Evolutionary conservation across 2,329 filamentous ascomycete species (phyloP), one percentile per base, ranked within the genome.

Genomic region (Myriangium duriaei): DNA sequence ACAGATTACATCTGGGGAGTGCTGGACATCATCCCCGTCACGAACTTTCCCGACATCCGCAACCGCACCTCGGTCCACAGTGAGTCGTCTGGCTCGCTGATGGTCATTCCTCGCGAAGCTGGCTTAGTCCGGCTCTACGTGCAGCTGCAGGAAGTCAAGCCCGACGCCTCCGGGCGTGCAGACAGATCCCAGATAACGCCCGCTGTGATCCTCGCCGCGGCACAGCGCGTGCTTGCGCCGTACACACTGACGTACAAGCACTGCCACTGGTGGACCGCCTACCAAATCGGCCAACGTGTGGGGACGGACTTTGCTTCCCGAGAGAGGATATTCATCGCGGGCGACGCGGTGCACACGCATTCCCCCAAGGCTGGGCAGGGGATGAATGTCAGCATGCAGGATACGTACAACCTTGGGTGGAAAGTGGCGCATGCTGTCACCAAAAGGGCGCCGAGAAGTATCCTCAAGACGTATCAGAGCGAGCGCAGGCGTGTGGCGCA

Each of bases 331-430:
- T 85, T 86, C 52, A 63, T 84, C 4, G 75, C 77, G 0, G 80
- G 79, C 2, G 79, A 82, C 54, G 78, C 56, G n/a, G 54, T 53
- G 14, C 65, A 70, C 42, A 69, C 67, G 2, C 67, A 70, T 47
- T 63, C 58, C 11, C 76, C 75, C 13, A 80, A 80, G 49, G 76
- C 74, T 1, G 76, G 76, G 2, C 76, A 81, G 50, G 78, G 79
- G 10, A 81, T 82, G 76, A 83, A 83, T 47, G 71, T 80, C 2
- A 72, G 66, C 18, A 79, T 83, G 72, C 76, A 80, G 47, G 79
- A 83, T 51, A 59, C 64, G 4, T 74, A 64, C 54, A 75, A 74
- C 45, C 58, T 75, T 0, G 69, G 66, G 17, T 74, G 71, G 71
- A 75, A 75, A 49, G 52, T 74, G 2, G 64, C 61, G 0, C 51